phyloP scores from a whole-genome alignment of 306 rosid genomes.

The Ammopiptanthus mongolicus region DNA sequence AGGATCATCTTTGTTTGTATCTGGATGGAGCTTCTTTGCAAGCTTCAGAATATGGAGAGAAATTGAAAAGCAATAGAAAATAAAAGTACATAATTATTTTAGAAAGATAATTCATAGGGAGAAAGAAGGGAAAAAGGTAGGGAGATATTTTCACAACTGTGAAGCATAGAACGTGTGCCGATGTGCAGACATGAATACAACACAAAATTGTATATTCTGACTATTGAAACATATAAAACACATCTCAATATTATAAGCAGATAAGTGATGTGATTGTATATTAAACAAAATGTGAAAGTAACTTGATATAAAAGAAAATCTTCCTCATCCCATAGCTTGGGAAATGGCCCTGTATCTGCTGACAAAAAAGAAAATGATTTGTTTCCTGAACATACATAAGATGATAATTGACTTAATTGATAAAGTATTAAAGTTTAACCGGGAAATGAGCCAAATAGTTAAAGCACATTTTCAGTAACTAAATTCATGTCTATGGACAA shows the following conservation, averaged over 20 bases:
- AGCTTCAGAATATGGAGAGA: slow-evolving; percentile 49
- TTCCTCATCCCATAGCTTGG: not conserved
- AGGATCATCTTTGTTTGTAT: slow-evolving; percentile 85
- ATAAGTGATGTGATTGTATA: not conserved
- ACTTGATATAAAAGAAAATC: not conserved
- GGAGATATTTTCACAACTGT: not conserved
- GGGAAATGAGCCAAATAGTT: not conserved
- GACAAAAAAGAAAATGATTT: not conserved
- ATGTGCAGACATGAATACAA: not conserved
- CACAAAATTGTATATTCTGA: not conserved
- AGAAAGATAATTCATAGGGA: not conserved
- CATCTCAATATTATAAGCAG: not conserved
- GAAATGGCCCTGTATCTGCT: not conserved
- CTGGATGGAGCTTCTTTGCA: slow-evolving; percentile 96
- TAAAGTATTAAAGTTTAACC: not conserved
- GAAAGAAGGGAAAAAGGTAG: not conserved
- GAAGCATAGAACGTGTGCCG: not conserved
- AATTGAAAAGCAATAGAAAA: not conserved
- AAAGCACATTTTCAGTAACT: not conserved
- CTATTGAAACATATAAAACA: not conserved
- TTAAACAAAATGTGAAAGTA: not conserved
- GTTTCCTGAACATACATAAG: not conserved
- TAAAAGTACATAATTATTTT: not conserved
- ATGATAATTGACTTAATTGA: not conserved
- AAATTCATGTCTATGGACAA: not conserved